Percentiles rank a stretch among this genome's conserved stretches.
Evolutionary conservation across 768 basidiomycete species (phyloP).

Genomic region (Boletus vinaceobasis): DNA sequence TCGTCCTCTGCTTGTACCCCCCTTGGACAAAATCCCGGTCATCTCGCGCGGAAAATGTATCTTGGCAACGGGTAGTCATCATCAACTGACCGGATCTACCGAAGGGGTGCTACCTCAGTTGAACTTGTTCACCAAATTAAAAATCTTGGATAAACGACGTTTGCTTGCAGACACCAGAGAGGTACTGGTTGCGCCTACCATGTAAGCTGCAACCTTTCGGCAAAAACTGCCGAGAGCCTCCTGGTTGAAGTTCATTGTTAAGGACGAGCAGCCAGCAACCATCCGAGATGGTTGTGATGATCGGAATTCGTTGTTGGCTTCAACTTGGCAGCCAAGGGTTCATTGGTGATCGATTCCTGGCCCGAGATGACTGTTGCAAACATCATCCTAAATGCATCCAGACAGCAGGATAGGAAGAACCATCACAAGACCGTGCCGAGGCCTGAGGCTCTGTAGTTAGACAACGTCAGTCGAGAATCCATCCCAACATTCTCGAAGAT

Average conservation of each 20-base stretch:
- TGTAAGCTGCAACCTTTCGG: neutral
- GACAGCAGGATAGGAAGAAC: too few relatives aligned
- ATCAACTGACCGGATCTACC: neutral
- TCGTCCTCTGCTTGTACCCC: neutral
- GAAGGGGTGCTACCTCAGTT: neutral
- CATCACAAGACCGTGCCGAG: neutral
- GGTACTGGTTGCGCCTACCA: neutral
- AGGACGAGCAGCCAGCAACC: too few relatives aligned
- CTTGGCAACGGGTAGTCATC: neutral
- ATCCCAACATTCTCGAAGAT: neutral
- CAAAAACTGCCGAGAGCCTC: neutral
- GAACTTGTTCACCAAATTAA: neutral
- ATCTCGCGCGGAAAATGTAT: neutral
- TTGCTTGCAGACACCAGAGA: neutral
- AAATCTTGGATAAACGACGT: neutral
- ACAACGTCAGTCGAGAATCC: neutral
- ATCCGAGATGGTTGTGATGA: neutral
- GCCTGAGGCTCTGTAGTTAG: neutral
- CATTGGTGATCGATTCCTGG: neutral
- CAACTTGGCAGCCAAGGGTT: neutral
- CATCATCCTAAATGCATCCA: neutral
- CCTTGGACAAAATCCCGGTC: neutral
- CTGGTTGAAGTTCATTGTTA: neutral
- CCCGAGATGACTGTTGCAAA: neutral
- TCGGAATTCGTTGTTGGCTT: neutral